These are phyloP conservation scores for Sparassis latifolia DNA, from an alignment of 1,284 basidiomycete genomes.

Conservation along the genomic window DNA sequence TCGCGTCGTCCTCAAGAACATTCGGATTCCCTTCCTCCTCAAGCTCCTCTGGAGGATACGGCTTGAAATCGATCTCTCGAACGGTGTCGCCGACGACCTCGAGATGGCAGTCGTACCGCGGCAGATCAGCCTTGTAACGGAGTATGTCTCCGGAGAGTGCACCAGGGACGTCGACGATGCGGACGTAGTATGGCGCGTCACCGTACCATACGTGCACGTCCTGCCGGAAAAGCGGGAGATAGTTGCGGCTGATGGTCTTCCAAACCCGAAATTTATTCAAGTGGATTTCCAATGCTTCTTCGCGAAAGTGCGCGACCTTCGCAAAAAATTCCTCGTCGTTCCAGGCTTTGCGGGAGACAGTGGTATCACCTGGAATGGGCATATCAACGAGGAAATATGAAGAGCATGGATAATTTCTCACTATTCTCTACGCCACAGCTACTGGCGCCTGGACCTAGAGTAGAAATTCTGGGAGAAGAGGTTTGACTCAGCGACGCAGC, in stretches of 20 bases:
- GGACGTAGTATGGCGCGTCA: background rate
- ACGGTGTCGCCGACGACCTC: background rate
- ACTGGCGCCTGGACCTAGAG: no score
- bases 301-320: background rate
- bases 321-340: conserved; percentile 1
- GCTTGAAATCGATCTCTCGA: background rate
- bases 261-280: background rate
- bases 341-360: background rate
- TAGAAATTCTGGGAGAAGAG: no score
- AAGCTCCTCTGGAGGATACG: background rate
- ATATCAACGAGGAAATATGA: no score
- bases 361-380: no score
- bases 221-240: background rate
- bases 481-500: no score
- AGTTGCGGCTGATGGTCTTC: background rate
- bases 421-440: no score
- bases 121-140: background rate
- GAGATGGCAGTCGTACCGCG: background rate
- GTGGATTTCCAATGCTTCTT: background rate
- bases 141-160: conserved; percentile 1
- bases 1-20: background rate
- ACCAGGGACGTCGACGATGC: background rate
- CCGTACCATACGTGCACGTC: background rate
- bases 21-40: background rate
- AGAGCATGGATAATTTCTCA: no score